phyloP scores from a whole-genome alignment of 108 stramenopile genomes.

The Nitzschia sp. region DNA sequence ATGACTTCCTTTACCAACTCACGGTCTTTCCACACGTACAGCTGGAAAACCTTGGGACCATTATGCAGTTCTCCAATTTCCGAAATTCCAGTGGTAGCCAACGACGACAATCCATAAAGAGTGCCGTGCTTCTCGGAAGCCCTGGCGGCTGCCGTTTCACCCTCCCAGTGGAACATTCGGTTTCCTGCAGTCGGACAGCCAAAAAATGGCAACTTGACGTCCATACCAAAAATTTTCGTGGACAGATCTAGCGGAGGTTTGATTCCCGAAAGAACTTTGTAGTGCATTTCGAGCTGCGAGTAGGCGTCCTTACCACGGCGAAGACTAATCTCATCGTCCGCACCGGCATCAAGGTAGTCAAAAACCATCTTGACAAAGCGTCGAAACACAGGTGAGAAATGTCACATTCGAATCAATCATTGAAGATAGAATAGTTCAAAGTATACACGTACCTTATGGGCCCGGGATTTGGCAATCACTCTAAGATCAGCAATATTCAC shows the following conservation, averaged over 20 bases:
- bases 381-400: not conserved
- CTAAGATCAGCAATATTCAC: conserved; percentile 93
- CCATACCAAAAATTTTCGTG: conserved; percentile 83
- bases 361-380: conserved; percentile 78
- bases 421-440: not conserved
- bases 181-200: conserved; percentile 92
- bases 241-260: conserved; percentile 86
- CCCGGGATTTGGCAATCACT: conserved; percentile 77
- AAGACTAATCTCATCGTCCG: conserved; percentile 89
- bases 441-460: conserved; percentile 82
- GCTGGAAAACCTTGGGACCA: conserved; percentile 92
- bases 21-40: conserved; percentile 98
- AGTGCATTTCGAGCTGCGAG: conserved; percentile 90
- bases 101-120: conserved; percentile 81
- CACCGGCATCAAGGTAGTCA: conserved; percentile 91
- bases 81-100: conserved; percentile 86
- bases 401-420: not conserved
- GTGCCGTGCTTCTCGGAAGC: conserved; percentile 85
- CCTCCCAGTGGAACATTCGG: conserved; percentile 94
- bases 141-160: conserved; percentile 88
- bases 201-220: conserved; percentile 87
- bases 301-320: conserved; percentile 91
- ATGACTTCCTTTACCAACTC: conserved; percentile 92
- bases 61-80: conserved; percentile 75
- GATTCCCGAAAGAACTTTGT: conserved; percentile 85